These are phyloP conservation scores for Trichoderma semiorbis DNA, from an alignment of 2,329 filamentous ascomycete species.

Conservation along the genomic window DNA sequence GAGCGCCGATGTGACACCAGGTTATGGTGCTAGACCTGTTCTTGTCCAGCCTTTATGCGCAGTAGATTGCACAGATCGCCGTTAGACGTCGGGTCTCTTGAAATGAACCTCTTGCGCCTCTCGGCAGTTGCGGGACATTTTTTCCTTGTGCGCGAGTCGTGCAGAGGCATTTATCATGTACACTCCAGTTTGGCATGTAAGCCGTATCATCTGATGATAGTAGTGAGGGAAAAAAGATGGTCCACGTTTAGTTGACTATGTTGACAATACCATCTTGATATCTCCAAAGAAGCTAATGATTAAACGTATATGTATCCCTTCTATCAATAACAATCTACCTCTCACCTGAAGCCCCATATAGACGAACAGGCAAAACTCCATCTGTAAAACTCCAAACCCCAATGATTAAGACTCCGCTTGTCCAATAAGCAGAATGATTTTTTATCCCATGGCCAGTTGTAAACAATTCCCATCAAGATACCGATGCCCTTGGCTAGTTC, in stretches of 20 bases:
- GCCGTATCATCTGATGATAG: neutral
- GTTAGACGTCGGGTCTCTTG: neutral
- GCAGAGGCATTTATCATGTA: neutral
- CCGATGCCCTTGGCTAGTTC: neutral
- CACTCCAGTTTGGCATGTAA: neutral
- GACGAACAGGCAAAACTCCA: neutral
- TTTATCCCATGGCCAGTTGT: neutral
- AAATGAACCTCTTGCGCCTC: neutral
- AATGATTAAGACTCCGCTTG: neutral
- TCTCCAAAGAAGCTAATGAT: neutral
- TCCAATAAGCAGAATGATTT: neutral
- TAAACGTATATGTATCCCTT: neutral
- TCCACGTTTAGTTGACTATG: neutral
- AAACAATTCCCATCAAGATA: neutral
- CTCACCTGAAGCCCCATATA: neutral
- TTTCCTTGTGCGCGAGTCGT: neutral
- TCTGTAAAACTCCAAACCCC: slow-evolving; percentile 4
- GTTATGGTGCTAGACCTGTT: neutral
- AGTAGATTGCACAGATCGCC: neutral
- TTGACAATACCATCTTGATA: neutral
- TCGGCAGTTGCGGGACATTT: neutral
- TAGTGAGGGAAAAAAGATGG: too few relatives aligned
- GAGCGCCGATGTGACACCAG: neutral
- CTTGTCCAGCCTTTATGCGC: neutral
- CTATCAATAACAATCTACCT: neutral